Base-by-base conservation (phyloP, 176 grass and related monocot species). In the Alopecurus myosuroides region DNA sequence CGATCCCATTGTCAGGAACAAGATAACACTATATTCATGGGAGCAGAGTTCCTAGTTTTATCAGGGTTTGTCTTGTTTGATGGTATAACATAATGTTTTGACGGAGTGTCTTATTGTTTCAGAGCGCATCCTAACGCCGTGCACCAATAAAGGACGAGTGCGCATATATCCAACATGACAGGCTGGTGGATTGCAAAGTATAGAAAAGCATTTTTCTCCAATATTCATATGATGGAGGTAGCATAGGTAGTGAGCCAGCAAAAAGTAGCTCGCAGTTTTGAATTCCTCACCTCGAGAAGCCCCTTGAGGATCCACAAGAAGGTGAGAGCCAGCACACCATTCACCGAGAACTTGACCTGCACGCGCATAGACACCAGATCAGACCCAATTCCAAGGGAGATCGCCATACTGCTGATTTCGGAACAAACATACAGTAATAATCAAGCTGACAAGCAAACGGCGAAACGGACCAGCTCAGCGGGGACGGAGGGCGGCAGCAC, bases 331-430 rank as follows among this genome's bases (percentile, higher is more conserved):
- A 98, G 85, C 49, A 93, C 93, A 25, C 95, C 95, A 51, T 98
- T 98, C 19, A 95, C 95, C n/a, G 95, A 98, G 86, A 98, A 98
- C 20, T 90, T 83, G 67, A 98, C 95, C 95, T 98, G 84, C 63
- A 67, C 74, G 49, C 7, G 68, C 76, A 81, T 33, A 33, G 12
- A 35, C 18, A 69, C 58, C 58, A 69, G 31, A 87, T 90, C 80
- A 87, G 48, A 3, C 55, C 30, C 46, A 75, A 57, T 11, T 31
- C 56, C 14, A 36, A 48, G 13, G 44, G 74, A 75, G 28, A 90
- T 80, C 57, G 18, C 82, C 49, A 53, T 18, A 20, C 14, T 14
- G 35, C 22, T 22, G 56, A 75, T 74, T 41, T 46, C 35, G 45
- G 45, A 49, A 35, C 62, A 25, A 35, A 6, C 13, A 18, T 11